Percentiles rank a stretch among this genome's conserved stretches.
Evolutionary conservation across 805 yeast species (phyloP).

Genomic region (Crinitomyces ghanaensis): DNA sequence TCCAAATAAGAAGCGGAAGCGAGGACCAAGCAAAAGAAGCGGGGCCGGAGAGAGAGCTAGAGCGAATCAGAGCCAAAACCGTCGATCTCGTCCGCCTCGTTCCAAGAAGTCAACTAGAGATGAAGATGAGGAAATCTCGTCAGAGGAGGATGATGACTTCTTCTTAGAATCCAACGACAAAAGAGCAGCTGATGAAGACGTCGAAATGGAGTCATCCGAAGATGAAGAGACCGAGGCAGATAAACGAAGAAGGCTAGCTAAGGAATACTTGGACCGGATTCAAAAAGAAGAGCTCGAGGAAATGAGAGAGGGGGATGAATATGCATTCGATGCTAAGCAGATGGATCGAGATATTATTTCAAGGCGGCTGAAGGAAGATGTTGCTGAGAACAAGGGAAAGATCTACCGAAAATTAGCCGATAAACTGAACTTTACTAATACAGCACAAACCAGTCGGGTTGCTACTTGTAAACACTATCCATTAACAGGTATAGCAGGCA

Average conservation of each 20-base stretch:
- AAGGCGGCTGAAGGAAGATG: constrained; percentile 72
- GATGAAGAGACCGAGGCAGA: constrained; percentile 54
- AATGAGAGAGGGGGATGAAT: constrained; percentile 25
- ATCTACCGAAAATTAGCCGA: constrained; percentile 60
- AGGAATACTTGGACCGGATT: constrained; percentile 76
- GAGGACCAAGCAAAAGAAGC: background rate
- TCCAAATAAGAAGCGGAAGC: constrained; percentile 19
- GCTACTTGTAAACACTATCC: constrained; percentile 20
- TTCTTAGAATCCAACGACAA: constrained; percentile 1
- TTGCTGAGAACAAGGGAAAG: constrained; percentile 79
- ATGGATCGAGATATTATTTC: constrained; percentile 78
- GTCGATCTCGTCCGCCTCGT: constrained; percentile 3
- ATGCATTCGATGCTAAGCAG: constrained; percentile 75
- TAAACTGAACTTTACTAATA: constrained; percentile 31
- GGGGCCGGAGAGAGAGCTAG: constrained; percentile 3
- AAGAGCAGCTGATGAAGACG: constrained; percentile 16
- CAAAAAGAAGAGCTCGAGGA: constrained; percentile 35
- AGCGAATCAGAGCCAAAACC: background rate
- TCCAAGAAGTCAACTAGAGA: too few species aligned
- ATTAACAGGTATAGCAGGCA: constrained; percentile 32
- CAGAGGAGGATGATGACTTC: background rate
- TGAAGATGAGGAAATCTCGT: too few species aligned
- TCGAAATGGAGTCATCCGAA: constrained; percentile 13
- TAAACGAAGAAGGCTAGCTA: constrained; percentile 86
- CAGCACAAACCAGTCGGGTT: constrained; percentile 10